Evolutionary conservation across 345 rosid genomes (phyloP).

Genomic region (Hypericum perforatum): DNA sequence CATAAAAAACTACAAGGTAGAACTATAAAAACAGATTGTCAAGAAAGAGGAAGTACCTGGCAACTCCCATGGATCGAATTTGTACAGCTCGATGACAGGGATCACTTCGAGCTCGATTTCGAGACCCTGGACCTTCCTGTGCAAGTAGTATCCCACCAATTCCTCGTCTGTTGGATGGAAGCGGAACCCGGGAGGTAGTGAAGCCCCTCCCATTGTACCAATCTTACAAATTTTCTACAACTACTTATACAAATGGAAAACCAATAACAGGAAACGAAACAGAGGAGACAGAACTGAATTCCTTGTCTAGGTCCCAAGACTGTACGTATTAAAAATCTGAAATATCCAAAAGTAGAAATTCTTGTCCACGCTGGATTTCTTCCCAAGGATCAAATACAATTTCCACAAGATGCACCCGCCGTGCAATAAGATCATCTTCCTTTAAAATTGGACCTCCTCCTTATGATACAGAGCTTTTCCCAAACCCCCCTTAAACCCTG

Average conservation of each 20-base stretch:
- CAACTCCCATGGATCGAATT: conserved; percentile 92
- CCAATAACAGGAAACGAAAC: conserved; percentile 1
- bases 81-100: conserved; percentile 73
- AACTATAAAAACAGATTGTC: background rate
- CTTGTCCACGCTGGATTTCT: conserved; percentile 41
- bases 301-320: conserved; percentile 30
- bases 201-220: conserved; percentile 44
- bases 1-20: background rate
- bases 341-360: conserved; percentile 76
- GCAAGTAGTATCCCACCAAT: conserved; percentile 71
- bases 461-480: conserved; percentile 14
- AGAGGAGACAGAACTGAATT: conserved; percentile 9
- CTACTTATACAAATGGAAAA: background rate
- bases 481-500: conserved; percentile 24
- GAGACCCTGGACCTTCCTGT: conserved; percentile 56
- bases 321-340: conserved; percentile 49
- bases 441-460: conserved; percentile 15
- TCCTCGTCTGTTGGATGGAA: conserved; percentile 94
- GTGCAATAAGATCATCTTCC: conserved; percentile 53
- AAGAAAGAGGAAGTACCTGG: conserved; percentile 48
- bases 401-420: conserved; percentile 44
- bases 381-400: conserved; percentile 44
- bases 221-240: conserved; percentile 5
- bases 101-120: conserved; percentile 77
- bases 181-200: conserved; percentile 81